Conservation (phyloP, 192 early-diverging fungal species). For the Linnemannia exigua region DNA sequence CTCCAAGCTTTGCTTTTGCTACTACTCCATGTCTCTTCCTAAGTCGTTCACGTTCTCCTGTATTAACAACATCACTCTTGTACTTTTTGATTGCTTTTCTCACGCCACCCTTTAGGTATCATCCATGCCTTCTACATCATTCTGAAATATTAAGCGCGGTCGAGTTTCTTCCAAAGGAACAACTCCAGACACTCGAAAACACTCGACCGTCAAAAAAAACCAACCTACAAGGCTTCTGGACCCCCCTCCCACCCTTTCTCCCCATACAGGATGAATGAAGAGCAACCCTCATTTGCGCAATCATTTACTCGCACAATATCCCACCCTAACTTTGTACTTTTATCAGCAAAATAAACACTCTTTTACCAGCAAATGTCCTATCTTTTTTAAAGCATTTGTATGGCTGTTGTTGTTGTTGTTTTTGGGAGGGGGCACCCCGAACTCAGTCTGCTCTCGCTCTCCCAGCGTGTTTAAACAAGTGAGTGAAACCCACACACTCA, state of each 20-base stretch:
- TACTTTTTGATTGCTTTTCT: not conserved
- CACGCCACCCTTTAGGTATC: slow-evolving; percentile 38
- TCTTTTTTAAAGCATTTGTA: too few relatives aligned
- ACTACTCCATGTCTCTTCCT: too few relatives aligned
- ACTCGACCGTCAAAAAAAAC: not conserved
- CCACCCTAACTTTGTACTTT: not conserved
- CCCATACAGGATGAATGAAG: not conserved
- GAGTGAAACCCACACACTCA: too few relatives aligned
- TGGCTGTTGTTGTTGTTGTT: too few relatives aligned
- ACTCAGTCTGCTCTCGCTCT: too few relatives aligned
- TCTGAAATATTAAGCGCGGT: slow-evolving; percentile 44
- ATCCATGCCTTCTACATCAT: slow-evolving; percentile 61
- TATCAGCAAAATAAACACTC: not conserved
- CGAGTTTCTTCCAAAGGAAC: not conserved
- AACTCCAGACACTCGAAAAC: not conserved
- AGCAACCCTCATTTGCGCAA: not conserved
- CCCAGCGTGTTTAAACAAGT: too few relatives aligned
- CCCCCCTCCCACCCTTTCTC: too few relatives aligned
- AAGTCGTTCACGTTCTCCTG: not conserved
- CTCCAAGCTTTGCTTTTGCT: not conserved
- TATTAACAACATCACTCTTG: not conserved
- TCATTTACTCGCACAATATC: not conserved
- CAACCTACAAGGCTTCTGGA: not conserved
- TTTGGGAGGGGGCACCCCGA: too few relatives aligned
- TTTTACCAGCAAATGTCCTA: too few relatives aligned